Evolutionary conservation across 2,329 filamentous ascomycete species (phyloP), one percentile per base, ranked within the genome.

Genomic region (Trematosphaeria pertusa): DNA sequence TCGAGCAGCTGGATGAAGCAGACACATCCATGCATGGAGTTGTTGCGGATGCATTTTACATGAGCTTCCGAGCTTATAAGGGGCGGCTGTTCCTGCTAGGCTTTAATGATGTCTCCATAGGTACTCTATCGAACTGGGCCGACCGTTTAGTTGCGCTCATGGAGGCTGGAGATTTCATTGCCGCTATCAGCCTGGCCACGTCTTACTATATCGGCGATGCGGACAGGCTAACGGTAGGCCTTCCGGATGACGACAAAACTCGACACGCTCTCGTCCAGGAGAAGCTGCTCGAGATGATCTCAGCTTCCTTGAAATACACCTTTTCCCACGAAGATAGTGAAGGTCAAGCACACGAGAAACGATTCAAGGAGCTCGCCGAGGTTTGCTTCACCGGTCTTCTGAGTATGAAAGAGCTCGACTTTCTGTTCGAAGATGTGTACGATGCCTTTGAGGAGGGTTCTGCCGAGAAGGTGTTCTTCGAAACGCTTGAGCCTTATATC

Each of bases 31-130:
- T 97, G 86, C 94, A 97, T 72, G 93, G 93, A 2, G 92, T 97
- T 7, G 90, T 97, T 37, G 93, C 93, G 6, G 94, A 99, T 77
- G 94, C 92, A 0, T 99, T 97, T 61, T 93, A 93, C 67, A 97
- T 97, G 91, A 97, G 93, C 71, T 93, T 97, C 73, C 91, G 89
- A 64, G 83, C 91, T 3, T 99, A 97, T 75, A 99, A 97, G 71
- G 92, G 94, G 4, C 84, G 93, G 21, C 79, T 97, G 26, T 99
- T 99, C 65, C 76, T 97, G 3, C 79, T 99, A 7, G 92, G 94
- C n/a, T 92, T 93, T 74, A 94, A 93, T 64, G 93, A 97, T 65
- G 78, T 97, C 31, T 90, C 91, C 0, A 89, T 97, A 37, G 94
- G 94, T 2, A 89, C 88, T 4, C 75, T 99, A 24, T 97, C 94